Base-by-base conservation (phyloP, 2,329 filamentous ascomycete species). In the Lizonia empirigonia region DNA sequence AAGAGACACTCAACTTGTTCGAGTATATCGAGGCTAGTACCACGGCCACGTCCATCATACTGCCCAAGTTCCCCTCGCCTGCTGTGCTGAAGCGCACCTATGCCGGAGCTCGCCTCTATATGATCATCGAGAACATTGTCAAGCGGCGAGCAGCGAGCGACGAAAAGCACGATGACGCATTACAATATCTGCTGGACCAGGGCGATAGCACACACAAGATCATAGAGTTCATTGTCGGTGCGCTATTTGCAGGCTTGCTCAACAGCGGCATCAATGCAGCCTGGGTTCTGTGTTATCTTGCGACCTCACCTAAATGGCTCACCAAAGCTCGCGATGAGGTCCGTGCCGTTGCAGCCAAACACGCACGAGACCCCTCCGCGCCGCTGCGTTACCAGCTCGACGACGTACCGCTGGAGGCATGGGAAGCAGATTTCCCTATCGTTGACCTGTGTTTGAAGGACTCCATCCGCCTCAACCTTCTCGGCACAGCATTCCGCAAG, bases 211-310 rank as follows among this genome's bases (percentile, higher is more conserved):
- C 78, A 9, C 59, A 65, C 7, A 69, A 75, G 37, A 77, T 82
- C 26, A 71, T 81, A 13, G 57, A 58, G 10, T 82, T 84, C 64
- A 73, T 82, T 26, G 69, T 84, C n/a, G 77, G 77, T 10, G 71
- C 80, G 0, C 68, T 85, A 3, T 83, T 82, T 60, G 82, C 82
- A 1, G 82, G 82, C n/a, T 71, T 81, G 26, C 57, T 84, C n/a
- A 85, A 85, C 67, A 80, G 72, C 19, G 81, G 81, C 30, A 77
- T 82, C 63, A 84, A 82, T 56, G 78, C 79, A 1, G 77, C 78
- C 2, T 84, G 78, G 75, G 69, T 84, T 2, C 40, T 69, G 19
- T 64, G 59, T 56, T 72, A 64, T 39, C 64, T 72, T 2, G 65
- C 68, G 2, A 62, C 56, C 12, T 68, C 75, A 40, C 69, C 71